phyloP scores from a whole-genome alignment of 2,329 filamentous ascomycete genomes.

The Paracorniculantispora psalliotae region DNA sequence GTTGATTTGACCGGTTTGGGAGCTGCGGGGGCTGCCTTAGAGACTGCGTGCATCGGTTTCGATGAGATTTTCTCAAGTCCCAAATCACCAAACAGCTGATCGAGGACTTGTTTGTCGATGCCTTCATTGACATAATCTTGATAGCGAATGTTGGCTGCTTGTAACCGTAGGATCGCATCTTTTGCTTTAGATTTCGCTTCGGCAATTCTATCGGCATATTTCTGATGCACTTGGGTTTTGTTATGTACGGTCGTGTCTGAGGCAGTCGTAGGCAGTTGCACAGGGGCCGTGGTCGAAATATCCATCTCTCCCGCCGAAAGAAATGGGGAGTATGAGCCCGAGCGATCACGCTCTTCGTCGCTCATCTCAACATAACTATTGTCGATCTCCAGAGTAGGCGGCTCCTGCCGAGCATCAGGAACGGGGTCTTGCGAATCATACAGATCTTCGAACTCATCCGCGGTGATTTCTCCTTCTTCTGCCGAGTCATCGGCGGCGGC shows the following conservation, averaged over 20 bases:
- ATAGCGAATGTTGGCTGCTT: conserved; percentile 64
- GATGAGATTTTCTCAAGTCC: conserved; percentile 44
- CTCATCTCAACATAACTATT: conserved; percentile 16
- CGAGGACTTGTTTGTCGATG: conserved; percentile 59
- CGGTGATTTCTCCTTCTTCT: conserved; percentile 76
- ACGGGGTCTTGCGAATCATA: conserved; percentile 39
- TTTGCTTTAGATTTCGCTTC: conserved; percentile 56
- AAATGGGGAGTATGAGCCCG: conserved; percentile 49
- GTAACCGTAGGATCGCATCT: conserved; percentile 61
- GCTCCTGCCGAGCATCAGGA: neutral
- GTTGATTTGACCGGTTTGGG: neutral
- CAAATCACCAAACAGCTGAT: conserved; percentile 62
- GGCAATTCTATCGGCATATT: conserved; percentile 17
- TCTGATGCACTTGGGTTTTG: neutral
- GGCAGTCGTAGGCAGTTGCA: neutral
- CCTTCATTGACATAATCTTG: conserved; percentile 70
- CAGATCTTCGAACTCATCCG: conserved; percentile 57
- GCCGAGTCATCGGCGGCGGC: conserved; percentile 1
- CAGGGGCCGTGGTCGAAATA: conserved; percentile 5
- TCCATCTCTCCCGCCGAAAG: conserved; percentile 46
- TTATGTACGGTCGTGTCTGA: neutral
- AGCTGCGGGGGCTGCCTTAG: neutral
- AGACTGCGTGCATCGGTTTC: neutral
- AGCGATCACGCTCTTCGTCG: conserved; percentile 35
- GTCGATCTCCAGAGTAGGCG: conserved; percentile 5